These are phyloP conservation scores for Musa itinerans DNA, from an alignment of 176 grass and related monocot species.

Conservation along the genomic window DNA sequence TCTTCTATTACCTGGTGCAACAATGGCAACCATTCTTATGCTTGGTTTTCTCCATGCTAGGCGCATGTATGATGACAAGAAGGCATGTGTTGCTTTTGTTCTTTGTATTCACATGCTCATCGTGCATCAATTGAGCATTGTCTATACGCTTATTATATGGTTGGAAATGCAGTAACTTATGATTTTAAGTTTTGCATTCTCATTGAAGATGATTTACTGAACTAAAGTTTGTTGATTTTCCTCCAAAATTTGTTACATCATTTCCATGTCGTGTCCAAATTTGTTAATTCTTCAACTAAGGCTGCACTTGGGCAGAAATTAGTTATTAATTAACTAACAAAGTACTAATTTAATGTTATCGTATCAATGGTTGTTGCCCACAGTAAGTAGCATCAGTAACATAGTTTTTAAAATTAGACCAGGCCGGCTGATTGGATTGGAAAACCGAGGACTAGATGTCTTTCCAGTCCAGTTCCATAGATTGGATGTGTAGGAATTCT, in stretches of 20 bases:
- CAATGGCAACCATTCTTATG: conserved; percentile 72
- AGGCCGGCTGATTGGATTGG: too few species aligned
- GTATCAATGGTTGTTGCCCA: too few species aligned
- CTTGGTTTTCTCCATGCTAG: conserved; percentile 69
- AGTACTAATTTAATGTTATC: too few species aligned
- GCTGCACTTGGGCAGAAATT: background rate
- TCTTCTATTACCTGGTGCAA: conserved; percentile 63
- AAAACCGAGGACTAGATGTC: too few species aligned
- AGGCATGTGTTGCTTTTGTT: conserved; percentile 21
- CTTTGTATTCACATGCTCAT: background rate
- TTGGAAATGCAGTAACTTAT: background rate
- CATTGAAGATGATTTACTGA: background rate
- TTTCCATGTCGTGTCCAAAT: background rate
- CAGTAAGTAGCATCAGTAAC: too few species aligned
- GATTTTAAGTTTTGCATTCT: background rate
- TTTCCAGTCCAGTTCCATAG: too few species aligned
- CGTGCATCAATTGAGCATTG: background rate
- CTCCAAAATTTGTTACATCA: background rate
- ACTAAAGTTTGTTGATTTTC: background rate
- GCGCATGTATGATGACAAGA: conserved; percentile 67
- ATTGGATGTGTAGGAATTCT: too few species aligned
- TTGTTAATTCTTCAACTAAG: background rate
- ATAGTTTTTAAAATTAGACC: too few species aligned
- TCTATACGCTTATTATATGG: background rate
- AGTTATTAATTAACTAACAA: background rate